Evolutionary conservation across 2,329 filamentous ascomycete genomes (phyloP).

Genomic region (Cryphonectria parasitica): DNA sequence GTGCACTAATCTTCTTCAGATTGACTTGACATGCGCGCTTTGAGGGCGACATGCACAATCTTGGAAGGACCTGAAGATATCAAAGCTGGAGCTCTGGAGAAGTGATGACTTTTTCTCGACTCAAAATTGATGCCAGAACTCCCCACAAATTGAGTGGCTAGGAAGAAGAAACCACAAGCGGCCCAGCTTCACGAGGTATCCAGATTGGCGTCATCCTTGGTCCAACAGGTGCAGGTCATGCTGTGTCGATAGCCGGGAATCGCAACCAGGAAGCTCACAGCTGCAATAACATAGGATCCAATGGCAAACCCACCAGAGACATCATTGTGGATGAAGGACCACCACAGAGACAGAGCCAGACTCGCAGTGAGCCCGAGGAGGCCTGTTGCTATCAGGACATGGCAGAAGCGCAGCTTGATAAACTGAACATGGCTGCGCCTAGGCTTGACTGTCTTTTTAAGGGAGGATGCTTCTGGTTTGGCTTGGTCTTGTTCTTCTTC

Average conservation of each 20-base stretch:
- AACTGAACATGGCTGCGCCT: neutral
- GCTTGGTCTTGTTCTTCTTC: neutral
- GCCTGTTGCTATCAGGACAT: constrained; percentile 9
- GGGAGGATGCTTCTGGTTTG: neutral
- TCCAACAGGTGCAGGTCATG: constrained; percentile 10
- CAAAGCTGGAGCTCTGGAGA: neutral
- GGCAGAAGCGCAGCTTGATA: constrained; percentile 1
- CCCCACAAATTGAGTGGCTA: neutral
- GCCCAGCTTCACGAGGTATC: neutral
- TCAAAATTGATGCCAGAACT: no score
- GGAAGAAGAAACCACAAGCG: neutral
- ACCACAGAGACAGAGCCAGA: constrained; percentile 3
- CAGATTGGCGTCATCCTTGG: neutral
- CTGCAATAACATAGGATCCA: neutral
- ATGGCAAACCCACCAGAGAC: constrained; percentile 11
- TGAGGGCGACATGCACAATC: no score
- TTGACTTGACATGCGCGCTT: no score
- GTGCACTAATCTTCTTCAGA: neutral
- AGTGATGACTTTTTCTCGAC: neutral
- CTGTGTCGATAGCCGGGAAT: constrained; percentile 7
- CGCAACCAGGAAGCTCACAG: constrained; percentile 1
- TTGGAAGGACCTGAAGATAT: no score
- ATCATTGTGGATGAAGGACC: constrained; percentile 9
- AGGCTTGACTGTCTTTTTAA: no score
- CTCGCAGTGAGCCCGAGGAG: neutral